Percentiles rank a stretch among this genome's conserved stretches.
These are phyloP conservation scores for Salix caprea DNA, from an alignment of 345 rosid species.

Conservation along the genomic window DNA sequence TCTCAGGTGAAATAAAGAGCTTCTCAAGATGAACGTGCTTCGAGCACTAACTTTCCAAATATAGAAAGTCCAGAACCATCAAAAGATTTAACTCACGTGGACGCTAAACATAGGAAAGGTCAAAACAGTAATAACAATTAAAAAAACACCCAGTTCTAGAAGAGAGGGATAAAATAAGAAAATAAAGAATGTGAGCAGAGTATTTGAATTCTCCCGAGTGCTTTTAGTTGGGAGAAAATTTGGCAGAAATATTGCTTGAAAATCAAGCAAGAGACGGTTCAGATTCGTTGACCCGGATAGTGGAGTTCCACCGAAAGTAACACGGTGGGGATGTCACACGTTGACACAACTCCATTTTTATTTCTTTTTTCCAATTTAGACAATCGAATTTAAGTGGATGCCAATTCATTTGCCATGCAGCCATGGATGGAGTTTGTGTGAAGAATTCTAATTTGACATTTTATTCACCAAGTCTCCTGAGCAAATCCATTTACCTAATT, in stretches of 20 bases:
- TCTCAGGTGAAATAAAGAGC: too few relatives aligned
- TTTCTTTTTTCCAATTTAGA: not conserved
- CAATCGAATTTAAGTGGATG: not conserved
- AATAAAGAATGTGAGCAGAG: too few relatives aligned
- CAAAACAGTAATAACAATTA: not conserved
- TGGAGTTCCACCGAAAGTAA: not conserved
- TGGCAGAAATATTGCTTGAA: not conserved
- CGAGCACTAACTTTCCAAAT: too few relatives aligned
- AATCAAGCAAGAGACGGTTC: not conserved
- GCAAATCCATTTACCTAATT: not conserved
- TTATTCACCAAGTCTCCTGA: not conserved
- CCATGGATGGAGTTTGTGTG: not conserved
- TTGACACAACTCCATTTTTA: not conserved
- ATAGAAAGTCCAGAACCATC: too few relatives aligned
- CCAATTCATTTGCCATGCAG: not conserved
- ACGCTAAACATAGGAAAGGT: not conserved
- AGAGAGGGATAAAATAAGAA: too few relatives aligned
- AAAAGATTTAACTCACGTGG: not conserved
- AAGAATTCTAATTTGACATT: not conserved
- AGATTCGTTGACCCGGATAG: not conserved
- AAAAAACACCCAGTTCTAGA: not conserved
- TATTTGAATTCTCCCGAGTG: not conserved
- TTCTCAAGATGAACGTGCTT: too few relatives aligned
- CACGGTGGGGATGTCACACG: not conserved
- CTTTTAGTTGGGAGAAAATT: not conserved